Evolutionary conservation across 2,329 filamentous ascomycete species (phyloP), one percentile per base, ranked within the genome.

Genomic region (Fusarium agapanthi): DNA sequence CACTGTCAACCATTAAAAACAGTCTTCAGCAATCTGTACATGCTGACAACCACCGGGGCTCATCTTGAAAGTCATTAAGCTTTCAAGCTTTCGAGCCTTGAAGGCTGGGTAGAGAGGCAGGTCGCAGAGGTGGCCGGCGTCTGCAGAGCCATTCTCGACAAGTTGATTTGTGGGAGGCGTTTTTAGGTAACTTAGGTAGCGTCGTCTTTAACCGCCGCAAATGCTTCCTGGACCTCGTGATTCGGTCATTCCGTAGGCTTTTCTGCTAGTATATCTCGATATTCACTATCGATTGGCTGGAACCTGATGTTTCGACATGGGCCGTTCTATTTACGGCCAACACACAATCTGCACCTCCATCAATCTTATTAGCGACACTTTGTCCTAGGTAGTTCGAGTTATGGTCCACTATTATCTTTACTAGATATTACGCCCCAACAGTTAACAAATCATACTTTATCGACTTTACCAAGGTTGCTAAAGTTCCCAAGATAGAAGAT

Each of bases 111-210:
- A 38, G 53, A 43, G 53, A 55, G 38, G 28, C 41, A 43, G 71
- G 71, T 57, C 71, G 59, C 68, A 38, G 48, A 56, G 61, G 41
- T 30, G 71, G 71, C 71, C 71, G 68, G 71, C 71, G 71, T 63
- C 45, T 71, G 62, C 43, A 66, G 35, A 43, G 45, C 65, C 53
- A 45, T 59, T 58, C 53, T 30, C 26, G 28, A 51, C 54, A 44
- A 32, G 50, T 34, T 64, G 64, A 67, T 64, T 67, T 64, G 48
- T 45, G 30, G 45, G 38, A 41, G 61, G 61, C 61, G 38, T 63
- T 58, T 34, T 34, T 26, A 16, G 20, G 38, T 30, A 40, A 41
- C 55, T 45, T 45, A 34, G 22, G 24, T 37, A n/a, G 44, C 24
- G 43, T 28, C 24, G 22, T 54, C 32, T 53, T 65, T 65, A 65